Evolutionary conservation across 495 filamentous ascomycete genomes (phyloP), one percentile per base, ranked within the genome.

Genomic region (Stereocaulon alpinum): DNA sequence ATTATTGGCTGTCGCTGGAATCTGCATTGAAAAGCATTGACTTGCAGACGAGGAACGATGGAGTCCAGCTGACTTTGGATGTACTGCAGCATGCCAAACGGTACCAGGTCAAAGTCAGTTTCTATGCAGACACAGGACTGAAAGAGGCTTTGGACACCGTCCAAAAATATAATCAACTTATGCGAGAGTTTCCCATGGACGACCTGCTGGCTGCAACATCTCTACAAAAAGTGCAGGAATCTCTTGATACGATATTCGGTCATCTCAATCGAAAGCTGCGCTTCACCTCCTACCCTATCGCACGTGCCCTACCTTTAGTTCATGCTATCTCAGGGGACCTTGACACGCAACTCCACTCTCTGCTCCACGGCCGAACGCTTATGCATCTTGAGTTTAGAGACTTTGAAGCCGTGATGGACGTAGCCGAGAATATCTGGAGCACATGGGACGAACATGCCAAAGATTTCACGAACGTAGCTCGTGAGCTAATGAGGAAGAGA

Each of bases 1-100:
- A 96, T 67, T 99, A 96, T 66, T 99, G 93, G 93, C 72, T 97
- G 43, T 89, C 89, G 1, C 94, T 97, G 85, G 93, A 99, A 68
- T 86, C 83, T 44, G 86, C 88, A 3, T 71, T 99, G 47, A 91
- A 96, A 64, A 84, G 84, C 14, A 94, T 99, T 60, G 92, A 96
- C 69, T 80, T 78, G 34, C 91, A 97, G 68, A 76, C 96, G 41
- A 77, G 84, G 53, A 87, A 90, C 62, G 89, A 95, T 50, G 93
- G 93, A 27, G 92, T 99, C 24, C 80, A 79, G 67, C 77, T 99
- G 64, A 97, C 94, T 0, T 81, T 99, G 73, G 91, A 97, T 63
- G 87, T 97, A 52, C 77, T 99, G 59, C 88, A 88, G 62, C 84
- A 95, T 71, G 94, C 92, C 37, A 99, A 99, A 72, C 87, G 94